Evolutionary conservation across 148 eudicot species (phyloP), one percentile per base, ranked within the genome.

Genomic region (Mesembryanthemum crystallinum): DNA sequence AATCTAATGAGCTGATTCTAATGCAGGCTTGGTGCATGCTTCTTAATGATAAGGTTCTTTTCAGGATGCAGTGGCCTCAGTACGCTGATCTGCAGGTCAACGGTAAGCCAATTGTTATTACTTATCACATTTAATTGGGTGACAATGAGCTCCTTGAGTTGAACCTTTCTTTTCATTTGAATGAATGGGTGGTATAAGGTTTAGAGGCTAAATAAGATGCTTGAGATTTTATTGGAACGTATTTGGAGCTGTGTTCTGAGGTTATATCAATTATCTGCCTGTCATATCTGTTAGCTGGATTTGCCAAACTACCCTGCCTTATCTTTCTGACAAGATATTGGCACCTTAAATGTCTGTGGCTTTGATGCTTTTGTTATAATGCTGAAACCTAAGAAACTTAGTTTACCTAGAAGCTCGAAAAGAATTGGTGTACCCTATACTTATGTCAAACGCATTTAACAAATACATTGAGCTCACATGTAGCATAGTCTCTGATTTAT

Each of bases 1-100:
- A 45, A 30, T 27, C 23, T 64, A 25, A 52, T 47, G 9, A 14
- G 57, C 5, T 60, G 21, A 25, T 69, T 52, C 21, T 77, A 68
- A 61, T 83, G 64, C 81, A 91, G 96, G 96, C 87, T 63, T 91
- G 96, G 96, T 91, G 96, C 74, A 91, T 91, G 88, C 96, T 91
- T 84, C 87, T 91, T 64, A 87, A 91, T 62, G 96, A 91, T 71
- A 86, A 84, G 81, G 96, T 91, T 77, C 86, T 83, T 49, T 91
- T 86, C 66, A 84, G 96, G 87, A 87, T 91, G 92, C 96, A 91
- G 83, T 91, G 96, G 96, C 96, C 92, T 1, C 90, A 81, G 51
- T 86, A 80, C 78, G 82, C 87, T 62, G 92, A 91, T 64, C 76
- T 91, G 73, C 89, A 87, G 81, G 84, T 91, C 77, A 91, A 91